These are phyloP conservation scores for Pseudopithomyces maydicus DNA, from an alignment of 2,329 filamentous ascomycete species.

Conservation along the genomic window DNA sequence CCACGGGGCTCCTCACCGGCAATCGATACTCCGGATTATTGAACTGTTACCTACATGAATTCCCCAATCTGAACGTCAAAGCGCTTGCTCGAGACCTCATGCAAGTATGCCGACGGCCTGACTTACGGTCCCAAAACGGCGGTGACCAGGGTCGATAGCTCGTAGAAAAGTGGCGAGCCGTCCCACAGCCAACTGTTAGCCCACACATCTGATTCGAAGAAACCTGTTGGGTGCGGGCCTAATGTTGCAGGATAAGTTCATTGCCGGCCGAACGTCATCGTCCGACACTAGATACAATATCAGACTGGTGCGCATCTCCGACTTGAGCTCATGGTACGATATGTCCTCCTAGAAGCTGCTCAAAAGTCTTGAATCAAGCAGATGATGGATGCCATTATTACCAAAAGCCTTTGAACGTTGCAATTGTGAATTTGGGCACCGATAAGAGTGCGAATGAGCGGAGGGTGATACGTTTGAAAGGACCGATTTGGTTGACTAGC, in stretches of 20 bases:
- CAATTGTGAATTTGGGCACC: no score
- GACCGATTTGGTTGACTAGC: background rate
- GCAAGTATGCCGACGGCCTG: constrained; percentile 4
- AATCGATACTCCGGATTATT: background rate
- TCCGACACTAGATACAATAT: no score
- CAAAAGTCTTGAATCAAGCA: no score
- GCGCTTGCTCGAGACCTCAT: background rate
- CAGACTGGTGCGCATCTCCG: background rate
- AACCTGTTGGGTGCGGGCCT: background rate
- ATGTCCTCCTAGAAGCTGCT: no score
- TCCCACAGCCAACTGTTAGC: background rate
- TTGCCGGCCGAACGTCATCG: background rate
- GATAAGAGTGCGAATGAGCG: no score
- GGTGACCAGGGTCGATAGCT: background rate
- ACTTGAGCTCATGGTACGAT: background rate
- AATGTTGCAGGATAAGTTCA: background rate
- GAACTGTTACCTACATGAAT: background rate
- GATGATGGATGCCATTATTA: no score
- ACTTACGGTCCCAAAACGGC: background rate
- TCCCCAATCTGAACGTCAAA: background rate
- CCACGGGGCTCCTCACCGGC: constrained; percentile 5
- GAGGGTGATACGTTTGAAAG: no score
- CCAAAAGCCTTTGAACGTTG: no score
- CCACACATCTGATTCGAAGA: background rate
- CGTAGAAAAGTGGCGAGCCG: background rate